These are phyloP conservation scores for Cryphonectria parasitica DNA, from an alignment of 2,329 filamentous ascomycete species.

Conservation along the genomic window DNA sequence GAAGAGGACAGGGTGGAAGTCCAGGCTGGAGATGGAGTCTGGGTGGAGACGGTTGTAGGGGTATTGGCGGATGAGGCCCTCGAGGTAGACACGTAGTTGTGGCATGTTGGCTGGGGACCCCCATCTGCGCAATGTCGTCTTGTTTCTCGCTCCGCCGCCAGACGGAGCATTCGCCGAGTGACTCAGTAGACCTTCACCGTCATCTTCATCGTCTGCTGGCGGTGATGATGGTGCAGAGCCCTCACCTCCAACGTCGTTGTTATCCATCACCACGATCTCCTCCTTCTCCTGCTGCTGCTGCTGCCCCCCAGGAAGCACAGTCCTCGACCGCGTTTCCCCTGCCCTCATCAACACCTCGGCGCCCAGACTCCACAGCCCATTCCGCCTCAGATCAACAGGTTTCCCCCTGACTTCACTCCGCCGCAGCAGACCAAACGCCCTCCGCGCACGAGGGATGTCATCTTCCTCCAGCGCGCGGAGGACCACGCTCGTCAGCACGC, in stretches of 20 bases:
- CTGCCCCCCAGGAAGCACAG: not conserved
- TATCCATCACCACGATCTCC: too few species aligned
- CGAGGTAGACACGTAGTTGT: constrained; percentile 66
- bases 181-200: constrained; percentile 18
- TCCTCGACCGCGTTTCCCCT: constrained; percentile 40
- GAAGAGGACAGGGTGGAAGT: constrained; percentile 83
- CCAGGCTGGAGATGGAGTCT: constrained; percentile 64
- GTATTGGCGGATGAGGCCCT: constrained; percentile 76
- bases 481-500: constrained; percentile 69
- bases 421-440: constrained; percentile 76
- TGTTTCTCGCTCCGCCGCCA: constrained; percentile 22
- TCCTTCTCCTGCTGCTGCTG: not conserved
- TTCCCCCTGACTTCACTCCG: constrained; percentile 55
- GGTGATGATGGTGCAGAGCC: constrained; percentile 1
- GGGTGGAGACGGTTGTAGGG: constrained; percentile 68
- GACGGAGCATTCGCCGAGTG: not conserved
- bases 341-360: constrained; percentile 79
- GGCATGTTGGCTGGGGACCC: constrained; percentile 50
- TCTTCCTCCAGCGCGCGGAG: constrained; percentile 73
- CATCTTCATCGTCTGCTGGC: not conserved
- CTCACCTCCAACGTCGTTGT: constrained; percentile 26
- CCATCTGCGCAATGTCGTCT: constrained; percentile 41
- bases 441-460: constrained; percentile 71
- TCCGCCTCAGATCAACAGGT: constrained; percentile 68
- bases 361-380: constrained; percentile 79